Evolutionary conservation across 371 early-diverging fungal genomes (phyloP), one percentile per base, ranked within the genome.

Genomic region (Saksenaea vasiformis): DNA sequence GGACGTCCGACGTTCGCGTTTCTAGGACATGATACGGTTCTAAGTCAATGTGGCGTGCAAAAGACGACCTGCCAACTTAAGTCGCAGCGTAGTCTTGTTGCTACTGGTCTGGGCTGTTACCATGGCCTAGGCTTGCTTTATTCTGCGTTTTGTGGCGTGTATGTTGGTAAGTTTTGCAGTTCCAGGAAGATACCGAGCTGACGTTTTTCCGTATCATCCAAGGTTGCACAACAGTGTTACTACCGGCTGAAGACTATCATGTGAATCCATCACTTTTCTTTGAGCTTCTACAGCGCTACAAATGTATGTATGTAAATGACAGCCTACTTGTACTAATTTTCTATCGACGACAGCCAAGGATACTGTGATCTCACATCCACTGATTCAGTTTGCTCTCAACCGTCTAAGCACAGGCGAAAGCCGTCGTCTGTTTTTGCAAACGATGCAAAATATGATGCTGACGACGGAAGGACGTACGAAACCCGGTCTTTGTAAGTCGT

Each of bases 121-220:
- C 84, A 77, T n/a, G 92, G 91, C n/a, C 73, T 92, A 38, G 92
- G 93, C 1, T 76, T 94, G 58, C 64, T 92, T 56, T 88, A 91
- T 65, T 79, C 87, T 35, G 71, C 79, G 8, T 74, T 90, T 37
- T 63, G 92, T n/a, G 93, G 93, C 43, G 72, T 92, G 7, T 94
- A 87, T 64, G 84, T 87, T 14, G 89, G 85, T 65, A 78, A 73
- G 56, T 31, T 36, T 11, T 19, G 26, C 31, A 22, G 1, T 19
- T n/a, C 51, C 51, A 2, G n/a, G 5, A 2, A 10, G 15, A 8
- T 24, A n/a, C 44, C 17, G 22, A 39, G 35, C 9, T 19, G 11
- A 47, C n/a, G 22, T 3, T 10, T 47, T 47, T 22, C 51, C 51
- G 51, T 5, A 0, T 22, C 22, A 36, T 19, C 38, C 59, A 61